Evolutionary conservation across 768 basidiomycete genomes (phyloP).

Genomic region (Cystobasidium onofrii): DNA sequence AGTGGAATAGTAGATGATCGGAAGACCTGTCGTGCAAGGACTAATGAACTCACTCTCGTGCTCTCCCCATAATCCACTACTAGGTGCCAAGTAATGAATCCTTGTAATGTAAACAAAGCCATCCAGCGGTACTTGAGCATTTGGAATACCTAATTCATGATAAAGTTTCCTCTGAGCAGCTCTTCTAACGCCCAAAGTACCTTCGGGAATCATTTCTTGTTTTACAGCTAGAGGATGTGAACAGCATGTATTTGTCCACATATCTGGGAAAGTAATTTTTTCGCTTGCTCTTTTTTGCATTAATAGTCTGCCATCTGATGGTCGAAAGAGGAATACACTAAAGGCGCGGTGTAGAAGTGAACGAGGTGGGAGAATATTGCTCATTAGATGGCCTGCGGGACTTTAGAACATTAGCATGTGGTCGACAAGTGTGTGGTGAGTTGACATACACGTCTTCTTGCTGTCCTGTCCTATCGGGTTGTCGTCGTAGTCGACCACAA

Average conservation of each 20-base stretch:
- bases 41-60: slow-evolving; percentile 88
- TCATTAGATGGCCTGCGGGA: slow-evolving; percentile 81
- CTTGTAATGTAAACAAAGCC: slow-evolving; percentile 88
- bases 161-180: slow-evolving; percentile 94
- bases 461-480: slow-evolving; percentile 73
- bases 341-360: slow-evolving; percentile 95
- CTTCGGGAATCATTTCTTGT: slow-evolving; percentile 71
- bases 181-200: slow-evolving; percentile 62
- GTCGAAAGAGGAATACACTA: slow-evolving; percentile 92
- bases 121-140: slow-evolving; percentile 64
- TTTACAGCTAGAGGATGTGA: slow-evolving; percentile 31
- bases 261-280: slow-evolving; percentile 97
- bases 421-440: neutral
- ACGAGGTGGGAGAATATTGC: slow-evolving; percentile 62
- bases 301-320: slow-evolving; percentile 82
- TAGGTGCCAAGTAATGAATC: slow-evolving; percentile 95
- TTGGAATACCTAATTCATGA: slow-evolving; percentile 91
- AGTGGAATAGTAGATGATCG: too few relatives aligned
- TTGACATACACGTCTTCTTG: slow-evolving; percentile 78
- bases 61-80: slow-evolving; percentile 88
- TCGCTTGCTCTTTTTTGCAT: slow-evolving; percentile 92
- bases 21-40: too few relatives aligned
- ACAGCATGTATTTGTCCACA: slow-evolving; percentile 98
- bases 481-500: slow-evolving; percentile 82
- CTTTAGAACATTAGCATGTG: neutral